These are phyloP conservation scores for Phaeodactylum tricornutum DNA, from an alignment of 108 stramenopile genomes.

Conservation along the genomic window DNA sequence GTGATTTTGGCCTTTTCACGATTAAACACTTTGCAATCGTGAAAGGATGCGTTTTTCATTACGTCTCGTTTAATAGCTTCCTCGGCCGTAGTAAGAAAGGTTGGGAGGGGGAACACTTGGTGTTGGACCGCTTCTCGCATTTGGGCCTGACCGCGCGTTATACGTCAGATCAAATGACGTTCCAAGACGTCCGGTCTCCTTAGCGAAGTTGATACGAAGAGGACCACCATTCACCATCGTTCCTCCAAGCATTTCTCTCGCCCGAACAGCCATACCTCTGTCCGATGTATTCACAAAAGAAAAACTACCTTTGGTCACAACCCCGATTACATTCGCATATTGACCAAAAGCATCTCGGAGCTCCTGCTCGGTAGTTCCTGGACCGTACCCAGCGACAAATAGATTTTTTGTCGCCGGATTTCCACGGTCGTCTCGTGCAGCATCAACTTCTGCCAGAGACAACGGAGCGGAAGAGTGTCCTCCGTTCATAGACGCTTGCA, in stretches of 20 bases:
- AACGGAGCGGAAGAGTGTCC: no score
- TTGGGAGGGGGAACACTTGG: background rate
- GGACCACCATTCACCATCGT: slow-evolving; percentile 61
- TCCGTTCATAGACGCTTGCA: background rate
- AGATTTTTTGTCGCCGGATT: slow-evolving; percentile 82
- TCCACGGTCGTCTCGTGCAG: slow-evolving; percentile 74
- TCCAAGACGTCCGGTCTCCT: slow-evolving; percentile 78
- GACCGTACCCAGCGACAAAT: slow-evolving; percentile 81
- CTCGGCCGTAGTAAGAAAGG: slow-evolving; percentile 6
- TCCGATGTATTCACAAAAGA: slow-evolving; percentile 74
- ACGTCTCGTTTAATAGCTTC: slow-evolving; percentile 3
- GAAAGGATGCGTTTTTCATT: no score
- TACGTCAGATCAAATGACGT: slow-evolving; percentile 76
- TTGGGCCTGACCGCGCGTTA: slow-evolving; percentile 7
- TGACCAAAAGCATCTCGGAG: slow-evolving; percentile 50
- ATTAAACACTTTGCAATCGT: no score
- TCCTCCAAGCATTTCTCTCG: slow-evolving; percentile 53
- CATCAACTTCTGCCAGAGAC: slow-evolving; percentile 5
- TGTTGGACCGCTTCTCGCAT: background rate
- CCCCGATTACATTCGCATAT: slow-evolving; percentile 50
- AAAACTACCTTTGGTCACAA: slow-evolving; percentile 66
- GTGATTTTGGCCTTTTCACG: no score
- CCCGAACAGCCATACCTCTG: slow-evolving; percentile 43
- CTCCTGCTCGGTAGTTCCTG: slow-evolving; percentile 65
- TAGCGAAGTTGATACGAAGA: slow-evolving; percentile 80